Evolutionary conservation across 352 stramenopile genomes (phyloP).

Genomic region (Phytophthora tentaculata): DNA sequence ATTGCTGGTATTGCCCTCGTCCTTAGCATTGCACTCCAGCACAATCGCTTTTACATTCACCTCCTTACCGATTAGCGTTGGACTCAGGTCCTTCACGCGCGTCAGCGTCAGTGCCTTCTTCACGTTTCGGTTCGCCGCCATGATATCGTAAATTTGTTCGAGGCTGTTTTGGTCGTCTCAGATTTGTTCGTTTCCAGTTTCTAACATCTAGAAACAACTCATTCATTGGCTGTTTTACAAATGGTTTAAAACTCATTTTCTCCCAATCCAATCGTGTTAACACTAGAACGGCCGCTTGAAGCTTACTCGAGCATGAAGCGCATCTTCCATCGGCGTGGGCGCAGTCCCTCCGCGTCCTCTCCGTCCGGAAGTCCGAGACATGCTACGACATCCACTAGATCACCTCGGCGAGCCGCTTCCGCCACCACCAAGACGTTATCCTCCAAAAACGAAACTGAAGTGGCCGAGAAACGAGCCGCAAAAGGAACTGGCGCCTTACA

Average conservation of each 20-base stretch:
- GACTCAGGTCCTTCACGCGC: conserved; percentile 79
- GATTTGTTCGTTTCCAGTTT: not conserved
- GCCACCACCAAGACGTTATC: conserved; percentile 11
- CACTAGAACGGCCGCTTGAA: conserved; percentile 17
- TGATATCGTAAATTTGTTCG: no score
- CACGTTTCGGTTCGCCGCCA: conserved; percentile 26
- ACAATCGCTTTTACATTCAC: conserved; percentile 80
- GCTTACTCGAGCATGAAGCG: conserved; percentile 50
- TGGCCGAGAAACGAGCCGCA: conserved; percentile 12
- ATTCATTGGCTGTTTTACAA: not conserved
- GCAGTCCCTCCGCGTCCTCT: conserved; percentile 17
- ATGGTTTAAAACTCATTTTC: conserved; percentile 5
- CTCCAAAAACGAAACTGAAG: conserved; percentile 1
- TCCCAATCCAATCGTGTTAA: not conserved
- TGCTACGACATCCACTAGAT: not conserved
- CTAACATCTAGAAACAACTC: not conserved
- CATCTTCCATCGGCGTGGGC: conserved; percentile 52
- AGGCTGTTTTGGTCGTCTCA: no score
- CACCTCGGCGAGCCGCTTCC: conserved; percentile 22
- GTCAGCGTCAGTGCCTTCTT: conserved; percentile 65
- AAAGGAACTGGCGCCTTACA: not conserved
- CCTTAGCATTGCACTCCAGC: conserved; percentile 85
- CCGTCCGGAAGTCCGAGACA: conserved; percentile 14
- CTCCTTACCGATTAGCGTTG: conserved; percentile 65
- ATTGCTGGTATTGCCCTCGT: conserved; percentile 71